phyloP scores from a whole-genome alignment of 108 stramenopile species.

The Aureococcus anophagefferens region DNA sequence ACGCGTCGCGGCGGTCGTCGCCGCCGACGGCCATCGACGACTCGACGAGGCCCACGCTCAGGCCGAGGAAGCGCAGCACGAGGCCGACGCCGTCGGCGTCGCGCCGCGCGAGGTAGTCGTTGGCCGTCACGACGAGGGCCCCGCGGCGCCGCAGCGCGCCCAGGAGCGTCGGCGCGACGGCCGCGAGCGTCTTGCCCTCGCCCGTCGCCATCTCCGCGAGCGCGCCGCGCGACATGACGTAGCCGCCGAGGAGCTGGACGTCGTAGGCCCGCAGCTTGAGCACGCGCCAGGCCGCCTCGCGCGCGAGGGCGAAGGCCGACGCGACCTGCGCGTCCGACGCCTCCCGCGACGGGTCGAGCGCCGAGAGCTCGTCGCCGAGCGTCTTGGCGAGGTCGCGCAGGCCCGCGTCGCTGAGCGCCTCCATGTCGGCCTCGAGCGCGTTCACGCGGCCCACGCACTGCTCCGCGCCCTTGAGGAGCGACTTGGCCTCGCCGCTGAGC shows the following conservation, averaged over 20 bases:
- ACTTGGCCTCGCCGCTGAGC: too few relatives aligned
- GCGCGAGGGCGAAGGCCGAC: slow-evolving; percentile 85
- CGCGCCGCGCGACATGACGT: slow-evolving; percentile 72
- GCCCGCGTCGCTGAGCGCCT: slow-evolving; percentile 76
- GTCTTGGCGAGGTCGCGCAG: slow-evolving; percentile 67
- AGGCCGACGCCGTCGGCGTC: slow-evolving; percentile 92
- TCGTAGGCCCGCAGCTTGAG: slow-evolving; percentile 85
- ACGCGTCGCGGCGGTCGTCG: slow-evolving; percentile 65
- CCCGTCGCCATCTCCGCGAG: slow-evolving; percentile 93
- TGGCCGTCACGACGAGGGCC: slow-evolving; percentile 79
- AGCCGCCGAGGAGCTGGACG: slow-evolving; percentile 80
- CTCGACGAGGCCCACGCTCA: slow-evolving; percentile 85
- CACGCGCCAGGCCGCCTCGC: slow-evolving; percentile 66
- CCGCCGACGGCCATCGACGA: slow-evolving; percentile 52
- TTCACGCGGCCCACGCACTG: slow-evolving; percentile 69
- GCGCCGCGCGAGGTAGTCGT: slow-evolving; percentile 86
- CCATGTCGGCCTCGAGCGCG: slow-evolving; percentile 61
- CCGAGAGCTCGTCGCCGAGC: slow-evolving; percentile 52
- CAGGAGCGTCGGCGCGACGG: slow-evolving; percentile 70
- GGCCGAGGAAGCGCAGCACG: slow-evolving; percentile 80
- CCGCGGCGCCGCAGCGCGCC: slow-evolving; percentile 64
- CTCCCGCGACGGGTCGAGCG: slow-evolving; percentile 33
- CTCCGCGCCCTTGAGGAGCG: too few relatives aligned
- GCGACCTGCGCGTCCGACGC: slow-evolving; percentile 62
- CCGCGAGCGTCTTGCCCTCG: slow-evolving; percentile 89